Percentiles rank a stretch among this genome's conserved stretches.
Evolutionary conservation across 2,329 filamentous ascomycete species (phyloP).

Genomic region (Cryphonectria parasitica): DNA sequence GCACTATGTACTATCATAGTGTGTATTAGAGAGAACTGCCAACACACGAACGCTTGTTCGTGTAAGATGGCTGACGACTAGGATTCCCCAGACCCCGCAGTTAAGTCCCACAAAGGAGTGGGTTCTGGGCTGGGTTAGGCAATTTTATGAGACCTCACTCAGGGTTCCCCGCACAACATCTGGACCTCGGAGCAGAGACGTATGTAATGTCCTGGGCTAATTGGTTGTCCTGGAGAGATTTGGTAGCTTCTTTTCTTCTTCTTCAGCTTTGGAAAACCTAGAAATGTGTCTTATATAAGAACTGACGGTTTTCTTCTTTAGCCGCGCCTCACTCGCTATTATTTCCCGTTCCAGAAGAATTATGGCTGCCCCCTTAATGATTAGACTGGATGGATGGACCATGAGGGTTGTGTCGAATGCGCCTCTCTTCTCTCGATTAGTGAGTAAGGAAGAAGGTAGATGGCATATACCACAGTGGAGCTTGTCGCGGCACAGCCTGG

Average conservation of each 20-base stretch:
- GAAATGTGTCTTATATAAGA: neutral
- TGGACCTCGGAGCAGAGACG: neutral
- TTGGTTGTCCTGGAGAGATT: neutral
- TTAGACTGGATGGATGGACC: neutral
- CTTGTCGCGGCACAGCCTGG: neutral
- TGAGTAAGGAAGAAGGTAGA: too few species aligned
- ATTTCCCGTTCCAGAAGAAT: neutral
- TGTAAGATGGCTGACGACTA: neutral
- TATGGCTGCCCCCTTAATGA: neutral
- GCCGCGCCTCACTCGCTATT: neutral
- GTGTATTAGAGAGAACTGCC: neutral
- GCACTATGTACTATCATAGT: neutral
- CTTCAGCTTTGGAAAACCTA: neutral
- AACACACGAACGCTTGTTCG: neutral
- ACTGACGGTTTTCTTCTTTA: neutral
- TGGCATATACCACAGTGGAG: neutral
- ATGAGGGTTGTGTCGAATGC: too few species aligned
- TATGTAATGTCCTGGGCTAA: neutral
- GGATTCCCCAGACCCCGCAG: conserved; percentile 14
- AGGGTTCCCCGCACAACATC: neutral
- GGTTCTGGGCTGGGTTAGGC: neutral
- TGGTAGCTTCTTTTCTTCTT: neutral
- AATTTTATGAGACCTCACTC: neutral
- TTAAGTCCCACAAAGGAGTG: neutral
- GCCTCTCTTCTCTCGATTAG: neutral